These are phyloP conservation scores for Rubia yunnanensis DNA, from an alignment of 257 asterid species.

Conservation along the genomic window DNA sequence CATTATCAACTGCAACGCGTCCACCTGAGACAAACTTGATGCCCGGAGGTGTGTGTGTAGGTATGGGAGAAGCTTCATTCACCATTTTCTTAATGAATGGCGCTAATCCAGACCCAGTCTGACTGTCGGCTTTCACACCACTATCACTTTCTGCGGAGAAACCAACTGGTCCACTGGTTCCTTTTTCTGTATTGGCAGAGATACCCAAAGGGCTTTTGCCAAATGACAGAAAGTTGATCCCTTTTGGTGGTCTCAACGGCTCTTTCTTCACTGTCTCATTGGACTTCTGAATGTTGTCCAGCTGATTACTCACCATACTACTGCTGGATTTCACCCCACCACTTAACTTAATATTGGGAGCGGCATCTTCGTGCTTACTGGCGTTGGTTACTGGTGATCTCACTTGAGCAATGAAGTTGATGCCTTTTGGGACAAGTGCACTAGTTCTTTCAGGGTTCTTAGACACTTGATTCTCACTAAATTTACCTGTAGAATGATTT, in stretches of 20 bases:
- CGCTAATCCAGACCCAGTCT: slow-evolving; percentile 16
- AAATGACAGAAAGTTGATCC: slow-evolving; percentile 78
- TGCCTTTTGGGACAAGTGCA: slow-evolving; percentile 54
- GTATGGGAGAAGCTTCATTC: slow-evolving; percentile 13
- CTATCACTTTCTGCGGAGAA: slow-evolving; percentile 14
- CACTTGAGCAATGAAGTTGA: slow-evolving; percentile 33
- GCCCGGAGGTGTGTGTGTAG: slow-evolving; percentile 26
- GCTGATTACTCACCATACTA: slow-evolving; percentile 13
- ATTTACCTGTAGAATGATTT: slow-evolving; percentile 24
- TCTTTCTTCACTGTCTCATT: slow-evolving; percentile 22
- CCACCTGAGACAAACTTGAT: slow-evolving; percentile 26
- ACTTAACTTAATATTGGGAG: slow-evolving; percentile 23
- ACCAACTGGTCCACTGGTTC: slow-evolving; percentile 22
- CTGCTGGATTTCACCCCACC: slow-evolving; percentile 17
- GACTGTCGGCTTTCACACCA: slow-evolving; percentile 17
- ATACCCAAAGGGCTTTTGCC: slow-evolving; percentile 38
- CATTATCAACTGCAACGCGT: no score
- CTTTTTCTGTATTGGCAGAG: slow-evolving; percentile 23
- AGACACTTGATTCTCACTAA: slow-evolving; percentile 20
- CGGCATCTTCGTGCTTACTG: slow-evolving; percentile 28
- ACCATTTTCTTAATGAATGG: slow-evolving; percentile 11
- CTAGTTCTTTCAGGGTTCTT: slow-evolving; percentile 24
- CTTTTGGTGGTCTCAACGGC: slow-evolving; percentile 42
- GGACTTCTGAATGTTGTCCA: slow-evolving; percentile 18
- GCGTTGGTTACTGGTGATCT: slow-evolving; percentile 23